phyloP scores from a whole-genome alignment of 129 eudicot genomes.

The Silybum marianum region DNA sequence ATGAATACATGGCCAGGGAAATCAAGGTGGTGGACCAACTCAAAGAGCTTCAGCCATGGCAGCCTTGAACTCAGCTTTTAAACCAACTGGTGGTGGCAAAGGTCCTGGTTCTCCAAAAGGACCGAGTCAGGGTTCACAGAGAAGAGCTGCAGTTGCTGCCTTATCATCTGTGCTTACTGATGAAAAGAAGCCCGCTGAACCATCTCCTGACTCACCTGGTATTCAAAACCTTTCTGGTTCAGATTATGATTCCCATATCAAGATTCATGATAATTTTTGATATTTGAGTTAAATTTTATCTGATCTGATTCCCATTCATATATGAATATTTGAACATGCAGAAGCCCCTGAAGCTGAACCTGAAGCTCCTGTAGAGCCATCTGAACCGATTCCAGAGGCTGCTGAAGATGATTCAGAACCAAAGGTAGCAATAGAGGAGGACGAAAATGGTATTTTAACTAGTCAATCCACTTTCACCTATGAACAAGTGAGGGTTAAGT shows the following conservation, averaged over 20 bases:
- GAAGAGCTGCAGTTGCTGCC: conserved; percentile 99
- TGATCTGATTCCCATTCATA: no score
- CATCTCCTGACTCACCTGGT: conserved; percentile 72
- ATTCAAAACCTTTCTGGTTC: neutral
- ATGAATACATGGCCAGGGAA: conserved; percentile 48
- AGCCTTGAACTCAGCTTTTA: conserved; percentile 81
- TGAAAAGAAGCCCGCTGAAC: conserved; percentile 63
- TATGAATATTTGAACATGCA: conserved; percentile 17
- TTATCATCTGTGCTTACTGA: conserved; percentile 83
- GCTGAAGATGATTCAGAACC: conserved; percentile 50
- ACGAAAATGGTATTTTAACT: conserved; percentile 60
- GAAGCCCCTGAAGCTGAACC: conserved; percentile 29
- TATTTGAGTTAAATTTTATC: neutral
- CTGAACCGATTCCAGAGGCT: conserved; percentile 46
- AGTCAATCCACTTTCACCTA: conserved; percentile 68
- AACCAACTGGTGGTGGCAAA: conserved; percentile 54
- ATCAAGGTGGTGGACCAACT: conserved; percentile 82
- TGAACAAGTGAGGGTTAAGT: conserved; percentile 74
- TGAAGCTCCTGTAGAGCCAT: conserved; percentile 44
- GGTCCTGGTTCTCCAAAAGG: conserved; percentile 46
- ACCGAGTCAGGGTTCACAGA: conserved; percentile 64
- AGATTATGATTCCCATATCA: neutral
- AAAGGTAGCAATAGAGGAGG: conserved; percentile 55
- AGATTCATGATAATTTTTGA: neutral
- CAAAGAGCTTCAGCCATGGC: conserved; percentile 97